Evolutionary conservation across 805 yeast species (phyloP).

Genomic region (Yarrowia porcina): DNA sequence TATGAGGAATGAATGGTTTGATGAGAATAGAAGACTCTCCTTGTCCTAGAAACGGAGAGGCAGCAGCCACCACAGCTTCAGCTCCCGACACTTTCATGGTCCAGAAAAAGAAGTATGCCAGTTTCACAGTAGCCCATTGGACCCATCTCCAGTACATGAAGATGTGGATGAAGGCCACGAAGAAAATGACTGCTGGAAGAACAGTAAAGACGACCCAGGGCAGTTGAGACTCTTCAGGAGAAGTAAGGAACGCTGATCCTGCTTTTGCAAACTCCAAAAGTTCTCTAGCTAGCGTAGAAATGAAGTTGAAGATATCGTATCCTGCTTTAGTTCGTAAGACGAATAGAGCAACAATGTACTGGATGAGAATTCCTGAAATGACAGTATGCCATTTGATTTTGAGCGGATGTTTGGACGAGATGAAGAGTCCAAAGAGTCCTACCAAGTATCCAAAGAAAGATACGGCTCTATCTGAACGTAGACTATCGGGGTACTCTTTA

Average conservation of each 20-base stretch:
- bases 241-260: constrained; percentile 60
- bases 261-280: constrained; percentile 55
- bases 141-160: constrained; percentile 57
- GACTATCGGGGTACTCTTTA: constrained; percentile 47
- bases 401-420: constrained; percentile 49
- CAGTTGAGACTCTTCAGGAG: constrained; percentile 40
- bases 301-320: constrained; percentile 59
- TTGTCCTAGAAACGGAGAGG: constrained; percentile 63
- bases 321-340: constrained; percentile 60
- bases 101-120: constrained; percentile 59
- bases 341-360: constrained; percentile 56
- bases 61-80: constrained; percentile 63
- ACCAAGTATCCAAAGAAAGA: constrained; percentile 56
- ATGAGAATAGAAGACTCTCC: constrained; percentile 63
- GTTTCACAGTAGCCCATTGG: constrained; percentile 60
- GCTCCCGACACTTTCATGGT: constrained; percentile 58
- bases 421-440: constrained; percentile 45
- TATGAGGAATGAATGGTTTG: constrained; percentile 56
- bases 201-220: constrained; percentile 56
- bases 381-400: constrained; percentile 58
- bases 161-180: constrained; percentile 59
- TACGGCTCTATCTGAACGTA: constrained; percentile 51
- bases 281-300: constrained; percentile 54
- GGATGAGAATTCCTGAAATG: constrained; percentile 57
- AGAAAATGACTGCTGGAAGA: constrained; percentile 62